These are phyloP conservation scores for Diplotaxis tenuifolia DNA, from an alignment of 345 rosid genomes.

Conservation along the genomic window DNA sequence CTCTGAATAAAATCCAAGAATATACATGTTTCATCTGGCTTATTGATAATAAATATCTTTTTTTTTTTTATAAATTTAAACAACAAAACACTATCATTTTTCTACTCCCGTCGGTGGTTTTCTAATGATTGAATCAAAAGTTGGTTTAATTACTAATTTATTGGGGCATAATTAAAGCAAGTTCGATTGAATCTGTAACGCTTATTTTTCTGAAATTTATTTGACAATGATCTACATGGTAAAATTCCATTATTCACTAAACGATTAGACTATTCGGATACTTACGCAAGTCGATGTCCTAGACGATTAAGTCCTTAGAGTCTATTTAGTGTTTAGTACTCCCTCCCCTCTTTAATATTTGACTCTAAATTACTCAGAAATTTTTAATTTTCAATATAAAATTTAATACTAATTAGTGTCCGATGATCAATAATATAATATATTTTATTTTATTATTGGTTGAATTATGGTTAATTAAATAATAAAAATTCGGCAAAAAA, in stretches of 20 bases:
- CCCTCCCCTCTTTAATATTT: too few relatives aligned
- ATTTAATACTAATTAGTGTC: too few relatives aligned
- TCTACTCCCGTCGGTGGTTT: background rate
- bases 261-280: background rate
- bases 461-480: too few relatives aligned
- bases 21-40: constrained; percentile 5
- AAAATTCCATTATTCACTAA: too few relatives aligned
- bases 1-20: constrained; percentile 10
- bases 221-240: background rate
- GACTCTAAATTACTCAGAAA: too few relatives aligned
- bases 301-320: background rate
- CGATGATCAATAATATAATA: too few relatives aligned
- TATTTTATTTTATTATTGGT: too few relatives aligned
- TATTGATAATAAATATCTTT: background rate
- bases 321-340: background rate
- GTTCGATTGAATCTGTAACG: background rate
- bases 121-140: background rate
- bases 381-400: too few relatives aligned
- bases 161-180: too few relatives aligned
- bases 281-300: background rate
- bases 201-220: background rate
- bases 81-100: background rate
- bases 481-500: too few relatives aligned
- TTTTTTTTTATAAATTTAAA: background rate
- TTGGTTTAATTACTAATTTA: too few relatives aligned